Evolutionary conservation across 2,329 filamentous ascomycete genomes (phyloP), one percentile per base, ranked within the genome.

Genomic region (Venturia carpophila): DNA sequence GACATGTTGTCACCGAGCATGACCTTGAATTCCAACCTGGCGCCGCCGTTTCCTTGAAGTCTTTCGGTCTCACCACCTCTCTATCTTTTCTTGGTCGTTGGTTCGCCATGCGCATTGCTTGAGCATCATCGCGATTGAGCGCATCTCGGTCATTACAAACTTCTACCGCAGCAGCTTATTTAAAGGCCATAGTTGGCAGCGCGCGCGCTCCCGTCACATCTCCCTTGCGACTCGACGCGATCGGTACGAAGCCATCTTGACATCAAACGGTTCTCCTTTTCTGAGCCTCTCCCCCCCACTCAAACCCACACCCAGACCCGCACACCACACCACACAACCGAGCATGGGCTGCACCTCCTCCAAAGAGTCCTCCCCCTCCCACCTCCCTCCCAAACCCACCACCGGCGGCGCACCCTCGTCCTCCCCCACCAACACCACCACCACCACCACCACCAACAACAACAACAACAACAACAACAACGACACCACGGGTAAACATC

Each of bases 1-100:
- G 47, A n/a, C 6, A 52, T 52, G 47, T n/a, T 52, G 47, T 52
- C 47, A 34, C 24, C 30, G 49, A 56, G 49, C 49, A 34, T 56
- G 49, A 56, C 49, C 49, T 56, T 52, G 47, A 30, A 52, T 52
- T 24, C 6, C 19, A 11, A 27, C 47, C 47, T 52, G 47, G 27
- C 47, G 47, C 47, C 27, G 17, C 27, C 21, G 21, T 24, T 52
- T 52, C n/a, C 17, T 19, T 27, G 6, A 7, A 13, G 17, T 52
- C n/a, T 24, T 52, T 45, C 42, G 17, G 19, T 2, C 17, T 19
- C 42, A n/a, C 13, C 42, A 45, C 42, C 17, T 45, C 17, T 17
- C 17, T n/a, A 3, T 19, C 17, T 45, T 2, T n/a, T n/a, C 42
- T n/a, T 6, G 17, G 42, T 7, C 1, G 17, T 45, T 45, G 11